Base-by-base conservation (phyloP, 345 rosid genomes). In the Zanthoxylum bungeanum region DNA sequence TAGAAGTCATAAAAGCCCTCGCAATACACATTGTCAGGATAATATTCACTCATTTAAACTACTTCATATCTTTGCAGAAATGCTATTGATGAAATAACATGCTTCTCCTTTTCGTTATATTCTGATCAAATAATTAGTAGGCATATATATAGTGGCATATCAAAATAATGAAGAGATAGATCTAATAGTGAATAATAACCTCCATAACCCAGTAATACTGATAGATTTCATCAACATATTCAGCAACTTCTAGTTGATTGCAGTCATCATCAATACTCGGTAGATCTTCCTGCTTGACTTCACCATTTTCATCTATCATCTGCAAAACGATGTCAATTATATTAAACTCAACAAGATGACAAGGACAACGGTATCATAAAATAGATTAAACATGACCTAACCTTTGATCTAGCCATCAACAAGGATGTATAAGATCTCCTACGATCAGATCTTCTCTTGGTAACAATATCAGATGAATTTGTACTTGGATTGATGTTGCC, bases 231-330 rank as follows among this genome's bases (percentile, higher is more conserved):
- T 95, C 96, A 71, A 92, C 96, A 53, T 95, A 95, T 72, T 95
- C 96, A 74, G 99, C 96, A 72, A 92, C 99, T 85, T 95, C 99
- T 68, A 95, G 78, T 47, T 86, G 90, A 84, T 91, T 92, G 75
- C 83, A 77, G 60, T 77, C 75, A 84, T 92, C 89, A 79, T 95
- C 93, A 74, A 95, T 92, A 51, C 73, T 80, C 24, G 92, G 93
- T 75, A 89, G 82, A 61, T 82, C 79, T 76, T 81, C 88, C 68
- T 69, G 73, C 66, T 70, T 53, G 67, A 66, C 77, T 56, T 89
- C 87, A 66, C 87, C 79, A 75, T 79, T 73, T 42, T 77, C 83
- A 47, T 76, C 88, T 34, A 85, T 69, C 30, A 86, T 76, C 98
- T 92, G 83, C 79, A 83, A 76, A 75, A 70, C 49, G 69, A 73